Evolutionary conservation across 1,139 yeast species (phyloP), one percentile per base, ranked within the genome.

Genomic region (Geotrichum fermentans): DNA sequence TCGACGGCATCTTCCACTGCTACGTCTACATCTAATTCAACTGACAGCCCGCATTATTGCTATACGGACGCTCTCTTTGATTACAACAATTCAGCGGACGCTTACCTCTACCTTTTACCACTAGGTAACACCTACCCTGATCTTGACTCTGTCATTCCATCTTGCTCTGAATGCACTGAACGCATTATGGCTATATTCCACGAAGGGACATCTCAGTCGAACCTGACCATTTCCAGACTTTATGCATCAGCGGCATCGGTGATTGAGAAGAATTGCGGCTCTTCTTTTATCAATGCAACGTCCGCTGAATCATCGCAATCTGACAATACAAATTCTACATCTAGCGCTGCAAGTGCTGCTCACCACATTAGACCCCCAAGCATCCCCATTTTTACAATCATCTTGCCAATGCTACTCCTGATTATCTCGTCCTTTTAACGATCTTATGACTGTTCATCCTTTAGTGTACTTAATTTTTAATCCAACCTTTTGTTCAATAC

Each of bases 61-160:
- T 65, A 63, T 52, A 56, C 63, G 10, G 60, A 62, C 41, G 59
- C 66, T 0, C 52, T 62, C 21, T 62, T 54, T 45, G 57, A 60
- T 43, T 40, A 51, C 18, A 50, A 50, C 30, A 52, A 56, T 29
- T 38, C 56, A 4, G 53, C 52, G n/a, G 67, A 65, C 45, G 63
- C 64, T n/a, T 63, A 60, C 46, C 56, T 65, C 34, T 65, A 63
- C 46, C 57, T 60, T 21, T 53, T 65, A 40, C 67, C 68, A 7
- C 55, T 64, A 17, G 69, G 66, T 6, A 54, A 53, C 13, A 40
- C 54, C 3, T 57, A 55, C 40, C 67, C 68, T 52, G 53, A 33
- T 43, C 43, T 33, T 44, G 29, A 13, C 43, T 21, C 49, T 40
- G 37, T 33, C 30, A 4, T 34, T 35, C 61, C 66, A 0, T 46